Evolutionary conservation across 177 flowering plant species (phyloP).

Genomic region (Vitis hybrid): DNA sequence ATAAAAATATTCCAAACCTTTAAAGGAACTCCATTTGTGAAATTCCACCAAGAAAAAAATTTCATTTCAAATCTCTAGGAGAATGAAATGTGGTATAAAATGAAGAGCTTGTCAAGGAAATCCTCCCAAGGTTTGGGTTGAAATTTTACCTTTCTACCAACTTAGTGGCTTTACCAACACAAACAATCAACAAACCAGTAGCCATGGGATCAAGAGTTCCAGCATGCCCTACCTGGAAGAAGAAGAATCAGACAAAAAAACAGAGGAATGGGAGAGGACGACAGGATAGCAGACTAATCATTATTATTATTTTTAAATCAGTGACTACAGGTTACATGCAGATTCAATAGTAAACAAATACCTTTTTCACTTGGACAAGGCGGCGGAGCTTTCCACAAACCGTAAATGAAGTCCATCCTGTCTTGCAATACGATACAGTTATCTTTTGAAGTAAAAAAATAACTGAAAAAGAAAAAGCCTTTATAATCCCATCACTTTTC

Average conservation of each 20-base stretch:
- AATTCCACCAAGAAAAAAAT: not conserved
- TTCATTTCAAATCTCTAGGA: too few relatives aligned
- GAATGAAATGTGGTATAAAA: not conserved
- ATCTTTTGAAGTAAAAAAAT: not conserved
- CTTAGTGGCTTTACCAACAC: constrained; percentile 97
- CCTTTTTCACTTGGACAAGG: constrained; percentile 90
- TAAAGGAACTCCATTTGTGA: not conserved
- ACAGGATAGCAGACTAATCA: too few relatives aligned
- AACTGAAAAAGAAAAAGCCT: not conserved
- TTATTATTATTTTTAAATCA: too few relatives aligned
- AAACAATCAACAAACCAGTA: constrained; percentile 93
- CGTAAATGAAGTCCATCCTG: constrained; percentile 99
- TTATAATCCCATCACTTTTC: not conserved
- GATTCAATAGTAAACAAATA: constrained; percentile 18
- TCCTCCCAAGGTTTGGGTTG: not conserved
- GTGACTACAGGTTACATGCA: not conserved
- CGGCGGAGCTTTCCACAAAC: constrained; percentile 98
- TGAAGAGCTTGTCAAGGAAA: not conserved
- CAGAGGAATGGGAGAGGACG: not conserved
- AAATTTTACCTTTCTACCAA: constrained; percentile 72
- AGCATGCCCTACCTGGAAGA: constrained; percentile 88
- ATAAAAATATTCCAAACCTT: not conserved
- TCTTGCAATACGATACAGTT: constrained; percentile 15
- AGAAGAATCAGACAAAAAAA: constrained; percentile 4
- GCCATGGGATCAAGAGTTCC: constrained; percentile 99